Evolutionary conservation across 1,284 basidiomycete species (phyloP).

Genomic region (Boletus hoseneyae): DNA sequence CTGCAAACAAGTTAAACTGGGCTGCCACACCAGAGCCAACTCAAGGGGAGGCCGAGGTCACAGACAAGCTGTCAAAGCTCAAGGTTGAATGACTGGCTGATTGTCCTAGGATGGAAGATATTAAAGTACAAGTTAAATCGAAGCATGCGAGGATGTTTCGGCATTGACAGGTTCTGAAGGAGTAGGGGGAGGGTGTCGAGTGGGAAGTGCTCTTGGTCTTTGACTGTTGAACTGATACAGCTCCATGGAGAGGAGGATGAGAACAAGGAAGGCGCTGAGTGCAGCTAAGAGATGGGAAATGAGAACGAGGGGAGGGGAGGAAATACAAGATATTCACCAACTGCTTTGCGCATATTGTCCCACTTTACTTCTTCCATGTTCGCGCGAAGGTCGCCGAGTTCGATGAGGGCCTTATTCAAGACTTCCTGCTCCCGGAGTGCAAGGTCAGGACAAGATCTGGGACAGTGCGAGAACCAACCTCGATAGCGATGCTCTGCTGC

Average conservation of each 20-base stretch:
- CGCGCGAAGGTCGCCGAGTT: constrained; percentile 81
- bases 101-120: not conserved
- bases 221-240: constrained; percentile 40
- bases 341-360: constrained; percentile 86
- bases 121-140: constrained; percentile 20
- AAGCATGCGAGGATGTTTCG: constrained; percentile 6
- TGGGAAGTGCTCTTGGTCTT: constrained; percentile 38
- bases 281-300: constrained; percentile 43
- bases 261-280: constrained; percentile 59
- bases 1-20: constrained; percentile 3
- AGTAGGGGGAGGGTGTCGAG: constrained; percentile 26
- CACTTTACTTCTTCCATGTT: constrained; percentile 88
- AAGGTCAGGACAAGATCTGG: constrained; percentile 1
- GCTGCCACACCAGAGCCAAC: constrained; percentile 7
- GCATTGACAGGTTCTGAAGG: constrained; percentile 13
- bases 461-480: constrained; percentile 49
- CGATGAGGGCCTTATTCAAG: constrained; percentile 83
- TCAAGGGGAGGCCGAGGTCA: constrained; percentile 33
- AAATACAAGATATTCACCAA: constrained; percentile 51
- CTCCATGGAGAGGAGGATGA: constrained; percentile 69
- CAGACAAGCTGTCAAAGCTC: constrained; percentile 45
- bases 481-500: constrained; percentile 82
- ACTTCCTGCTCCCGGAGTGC: constrained; percentile 51
- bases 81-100: constrained; percentile 19
- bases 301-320: not conserved